Percentiles rank a stretch among this genome's conserved stretches.
Evolutionary conservation across 345 rosid species (phyloP).

Genomic region (Toxicodendron radicans): DNA sequence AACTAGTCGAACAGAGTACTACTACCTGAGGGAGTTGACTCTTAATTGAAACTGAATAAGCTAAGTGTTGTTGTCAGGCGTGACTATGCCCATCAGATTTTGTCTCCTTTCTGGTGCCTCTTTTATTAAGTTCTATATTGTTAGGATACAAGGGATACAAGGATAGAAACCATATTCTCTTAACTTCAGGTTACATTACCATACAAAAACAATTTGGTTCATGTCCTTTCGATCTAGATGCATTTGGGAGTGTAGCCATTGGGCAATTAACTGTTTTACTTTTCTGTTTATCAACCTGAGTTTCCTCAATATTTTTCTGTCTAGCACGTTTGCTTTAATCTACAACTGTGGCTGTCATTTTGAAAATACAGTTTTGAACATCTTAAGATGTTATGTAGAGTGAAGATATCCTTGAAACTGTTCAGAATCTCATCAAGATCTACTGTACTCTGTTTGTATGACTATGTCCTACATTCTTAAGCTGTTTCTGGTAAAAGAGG

Average conservation of each 20-base stretch:
- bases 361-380: neutral
- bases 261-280: neutral
- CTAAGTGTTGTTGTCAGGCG: neutral
- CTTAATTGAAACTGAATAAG: neutral
- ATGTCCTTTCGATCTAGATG: too few relatives aligned
- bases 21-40: neutral
- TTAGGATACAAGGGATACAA: too few relatives aligned
- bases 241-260: neutral
- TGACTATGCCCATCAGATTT: neutral
- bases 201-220: too few relatives aligned
- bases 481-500: neutral
- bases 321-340: too few relatives aligned
- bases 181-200: too few relatives aligned
- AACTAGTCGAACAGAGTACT: neutral
- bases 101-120: neutral
- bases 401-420: neutral
- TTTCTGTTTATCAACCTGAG: neutral
- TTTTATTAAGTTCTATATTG: neutral
- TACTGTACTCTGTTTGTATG: neutral
- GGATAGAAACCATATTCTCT: neutral
- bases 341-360: neutral
- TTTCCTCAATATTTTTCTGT: neutral
- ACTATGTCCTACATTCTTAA: neutral
- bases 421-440: neutral
- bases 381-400: neutral